Conservation (phyloP, 805 yeast genomes). For the Kregervanrija delftensis region DNA sequence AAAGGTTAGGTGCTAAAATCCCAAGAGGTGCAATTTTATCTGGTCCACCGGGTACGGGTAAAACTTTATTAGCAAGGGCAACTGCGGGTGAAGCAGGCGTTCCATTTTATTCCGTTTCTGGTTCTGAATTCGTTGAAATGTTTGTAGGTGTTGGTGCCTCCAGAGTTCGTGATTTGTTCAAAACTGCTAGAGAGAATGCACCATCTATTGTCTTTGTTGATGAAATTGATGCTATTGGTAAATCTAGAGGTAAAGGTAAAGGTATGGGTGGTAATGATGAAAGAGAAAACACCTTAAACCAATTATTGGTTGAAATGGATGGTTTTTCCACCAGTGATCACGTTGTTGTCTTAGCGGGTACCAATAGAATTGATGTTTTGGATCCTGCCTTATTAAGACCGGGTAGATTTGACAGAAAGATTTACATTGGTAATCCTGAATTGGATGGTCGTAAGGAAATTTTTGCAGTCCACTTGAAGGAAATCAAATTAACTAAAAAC, state of each 20-base stretch:
- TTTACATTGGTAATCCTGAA: constrained; percentile 80
- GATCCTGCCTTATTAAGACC: constrained; percentile 90
- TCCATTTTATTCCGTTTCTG: constrained; percentile 85
- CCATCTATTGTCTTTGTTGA: constrained; percentile 89
- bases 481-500: constrained; percentile 42
- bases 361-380: constrained; percentile 85
- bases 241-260: constrained; percentile 65
- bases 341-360: constrained; percentile 91
- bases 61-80: constrained; percentile 85
- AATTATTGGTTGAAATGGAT: constrained; percentile 91
- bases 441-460: constrained; percentile 85
- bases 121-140: constrained; percentile 96
- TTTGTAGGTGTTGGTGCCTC: constrained; percentile 96
- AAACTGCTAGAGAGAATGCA: constrained; percentile 82
- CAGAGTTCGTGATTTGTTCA: constrained; percentile 86
- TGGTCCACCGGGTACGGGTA: constrained; percentile 98
- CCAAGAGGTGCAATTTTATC: constrained; percentile 93
- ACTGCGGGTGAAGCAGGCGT: constrained; percentile 97
- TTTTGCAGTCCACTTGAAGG: constrained; percentile 69
- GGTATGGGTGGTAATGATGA: constrained; percentile 85
- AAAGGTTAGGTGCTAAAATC: constrained; percentile 84
- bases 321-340: constrained; percentile 86
- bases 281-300: constrained; percentile 88
- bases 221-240: constrained; percentile 95
- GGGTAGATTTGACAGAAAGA: constrained; percentile 90